phyloP scores from a whole-genome alignment of 2,329 filamentous ascomycete species.

The Mariannaea sp. region DNA sequence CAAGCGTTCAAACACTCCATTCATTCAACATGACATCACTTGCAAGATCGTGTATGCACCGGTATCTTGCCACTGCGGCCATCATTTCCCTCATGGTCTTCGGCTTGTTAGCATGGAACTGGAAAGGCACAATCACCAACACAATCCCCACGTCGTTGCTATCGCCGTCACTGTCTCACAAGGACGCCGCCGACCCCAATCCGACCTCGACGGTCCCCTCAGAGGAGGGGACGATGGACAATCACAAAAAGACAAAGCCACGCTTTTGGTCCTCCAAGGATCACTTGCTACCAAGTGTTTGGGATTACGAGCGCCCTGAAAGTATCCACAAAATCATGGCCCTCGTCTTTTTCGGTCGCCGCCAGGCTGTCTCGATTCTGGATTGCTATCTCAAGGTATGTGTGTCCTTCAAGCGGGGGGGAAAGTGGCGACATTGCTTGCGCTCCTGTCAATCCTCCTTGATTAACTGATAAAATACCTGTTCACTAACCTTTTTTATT shows the following conservation, averaged over 20 bases:
- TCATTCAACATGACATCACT: conserved; percentile 6
- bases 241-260: conserved; percentile 15
- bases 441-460: neutral
- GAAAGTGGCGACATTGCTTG: too few relatives aligned
- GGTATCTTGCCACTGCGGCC: conserved; percentile 2
- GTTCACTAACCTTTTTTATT: neutral
- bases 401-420: too few relatives aligned
- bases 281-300: conserved; percentile 24
- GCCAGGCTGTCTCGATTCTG: conserved; percentile 49
- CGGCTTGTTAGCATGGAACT: conserved; percentile 10
- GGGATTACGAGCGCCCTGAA: conserved; percentile 27
- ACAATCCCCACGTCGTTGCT: neutral
- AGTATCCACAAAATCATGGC: conserved; percentile 46
- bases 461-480: too few relatives aligned
- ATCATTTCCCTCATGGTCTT: conserved; percentile 11
- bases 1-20: too few relatives aligned
- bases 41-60: conserved; percentile 6
- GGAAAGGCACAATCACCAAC: conserved; percentile 8
- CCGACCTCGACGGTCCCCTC: neutral
- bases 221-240: too few relatives aligned
- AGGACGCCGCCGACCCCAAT: neutral
- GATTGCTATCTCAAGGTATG: conserved; percentile 52
- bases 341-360: conserved; percentile 53
- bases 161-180: neutral
- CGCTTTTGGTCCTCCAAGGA: conserved; percentile 34